Conservation (phyloP, 331 rosid genomes). For the Malus hybrid region DNA sequence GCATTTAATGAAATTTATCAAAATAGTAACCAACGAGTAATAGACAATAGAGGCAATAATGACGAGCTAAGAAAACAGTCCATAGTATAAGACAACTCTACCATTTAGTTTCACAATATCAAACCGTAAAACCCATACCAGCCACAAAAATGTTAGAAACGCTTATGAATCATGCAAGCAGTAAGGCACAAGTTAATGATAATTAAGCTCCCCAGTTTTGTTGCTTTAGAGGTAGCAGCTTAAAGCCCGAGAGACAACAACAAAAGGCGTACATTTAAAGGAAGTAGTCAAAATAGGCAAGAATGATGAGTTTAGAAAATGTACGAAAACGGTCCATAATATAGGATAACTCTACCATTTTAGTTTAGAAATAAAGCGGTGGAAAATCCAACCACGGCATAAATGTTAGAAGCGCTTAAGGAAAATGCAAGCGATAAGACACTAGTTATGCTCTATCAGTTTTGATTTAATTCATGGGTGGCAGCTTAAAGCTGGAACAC, state of each 20-base stretch:
- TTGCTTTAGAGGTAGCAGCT: not conserved
- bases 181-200: not conserved
- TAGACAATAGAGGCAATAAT: constrained; percentile 4
- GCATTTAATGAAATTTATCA: constrained; percentile 25
- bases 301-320: not conserved
- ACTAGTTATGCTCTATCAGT: not conserved
- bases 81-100: not conserved
- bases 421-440: not conserved
- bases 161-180: not conserved
- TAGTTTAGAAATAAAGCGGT: not conserved
- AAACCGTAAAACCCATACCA: not conserved
- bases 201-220: not conserved
- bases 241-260: not conserved
- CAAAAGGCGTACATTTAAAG: not conserved
- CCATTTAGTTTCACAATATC: not conserved
- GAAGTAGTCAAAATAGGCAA: not conserved
- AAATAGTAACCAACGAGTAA: not conserved
- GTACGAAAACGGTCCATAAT: not conserved
- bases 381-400: not conserved
- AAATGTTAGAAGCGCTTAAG: not conserved
- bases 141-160: not conserved
- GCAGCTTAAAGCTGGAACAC: not conserved
- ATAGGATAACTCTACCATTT: not conserved
- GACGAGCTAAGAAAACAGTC: not conserved
- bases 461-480: not conserved